A percentile compares a stretch with the other conserved stretches of the same genome.
These are phyloP conservation scores for Gossypium stocksii DNA, from an alignment of 345 rosid genomes.

Conservation along the genomic window DNA sequence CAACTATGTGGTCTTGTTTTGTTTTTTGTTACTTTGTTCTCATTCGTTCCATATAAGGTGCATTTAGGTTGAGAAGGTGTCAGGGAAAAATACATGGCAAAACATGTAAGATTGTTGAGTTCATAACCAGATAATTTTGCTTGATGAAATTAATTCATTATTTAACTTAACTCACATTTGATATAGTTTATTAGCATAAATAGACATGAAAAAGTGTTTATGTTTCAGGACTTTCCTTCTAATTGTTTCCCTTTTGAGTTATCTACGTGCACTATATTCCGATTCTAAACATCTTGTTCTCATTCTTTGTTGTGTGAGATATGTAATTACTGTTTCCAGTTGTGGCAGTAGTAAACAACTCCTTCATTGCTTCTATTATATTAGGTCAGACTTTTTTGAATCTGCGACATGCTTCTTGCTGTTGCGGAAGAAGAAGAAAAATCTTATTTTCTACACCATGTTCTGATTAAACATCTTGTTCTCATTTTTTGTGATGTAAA, in stretches of 20 bases:
- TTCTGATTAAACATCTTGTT: neutral
- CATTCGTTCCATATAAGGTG: neutral
- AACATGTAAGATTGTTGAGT: neutral
- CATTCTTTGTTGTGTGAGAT: neutral
- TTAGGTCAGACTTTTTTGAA: neutral
- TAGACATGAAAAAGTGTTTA: neutral
- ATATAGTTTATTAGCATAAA: neutral
- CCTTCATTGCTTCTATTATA: neutral
- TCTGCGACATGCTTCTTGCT: neutral
- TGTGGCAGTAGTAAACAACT: neutral
- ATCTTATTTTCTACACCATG: neutral
- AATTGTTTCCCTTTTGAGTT: neutral
- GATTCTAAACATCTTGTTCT: neutral
- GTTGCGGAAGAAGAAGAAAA: neutral
- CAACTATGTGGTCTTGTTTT: conserved; percentile 1
- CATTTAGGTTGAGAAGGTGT: neutral
- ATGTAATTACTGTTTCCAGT: conserved; percentile 1
- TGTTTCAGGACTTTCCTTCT: neutral
- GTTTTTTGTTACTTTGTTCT: neutral
- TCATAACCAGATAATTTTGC: neutral
- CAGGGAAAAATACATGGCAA: neutral
- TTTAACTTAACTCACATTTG: neutral
- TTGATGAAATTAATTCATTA: neutral
- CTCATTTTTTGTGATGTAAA: neutral
- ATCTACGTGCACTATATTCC: neutral